phyloP scores from a whole-genome alignment of 2,329 filamentous ascomycete genomes.

The Botrytis tulipae region DNA sequence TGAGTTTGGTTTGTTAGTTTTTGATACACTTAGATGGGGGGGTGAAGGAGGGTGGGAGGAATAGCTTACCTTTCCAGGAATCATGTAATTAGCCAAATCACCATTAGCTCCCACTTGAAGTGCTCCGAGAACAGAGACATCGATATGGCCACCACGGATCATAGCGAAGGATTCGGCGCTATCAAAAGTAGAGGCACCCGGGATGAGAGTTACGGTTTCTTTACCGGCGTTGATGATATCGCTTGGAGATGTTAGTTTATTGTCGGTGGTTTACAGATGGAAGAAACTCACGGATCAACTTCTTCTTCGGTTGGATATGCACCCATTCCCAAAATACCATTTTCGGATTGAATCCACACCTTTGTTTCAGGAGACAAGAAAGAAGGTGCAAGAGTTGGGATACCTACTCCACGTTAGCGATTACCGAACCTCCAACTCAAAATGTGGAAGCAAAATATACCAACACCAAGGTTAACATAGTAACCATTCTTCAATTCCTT shows the following conservation, averaged over 20 bases:
- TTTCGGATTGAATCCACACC: constrained; percentile 85
- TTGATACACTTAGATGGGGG: neutral
- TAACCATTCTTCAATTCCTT: constrained; percentile 75
- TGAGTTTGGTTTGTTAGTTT: neutral
- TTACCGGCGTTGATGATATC: constrained; percentile 86
- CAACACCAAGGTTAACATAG: constrained; percentile 78
- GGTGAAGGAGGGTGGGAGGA: neutral
- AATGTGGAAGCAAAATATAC: constrained; percentile 42
- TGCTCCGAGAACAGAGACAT: constrained; percentile 73
- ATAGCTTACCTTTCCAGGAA: constrained; percentile 71
- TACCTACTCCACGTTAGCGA: constrained; percentile 59
- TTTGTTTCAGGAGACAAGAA: constrained; percentile 66
- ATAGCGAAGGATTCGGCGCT: constrained; percentile 80
- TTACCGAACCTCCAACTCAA: neutral
- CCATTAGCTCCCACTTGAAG: constrained; percentile 71
- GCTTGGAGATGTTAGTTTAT: neutral
- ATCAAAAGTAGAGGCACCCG: constrained; percentile 75
- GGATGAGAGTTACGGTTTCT: constrained; percentile 76
- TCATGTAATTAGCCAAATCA: constrained; percentile 85
- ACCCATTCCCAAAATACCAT: constrained; percentile 81
- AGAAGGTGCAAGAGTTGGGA: constrained; percentile 80
- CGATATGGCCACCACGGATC: constrained; percentile 80
- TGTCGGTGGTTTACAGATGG: too few relatives aligned
- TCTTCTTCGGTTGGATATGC: constrained; percentile 71
- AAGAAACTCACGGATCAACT: constrained; percentile 54